Evolutionary conservation across 768 basidiomycete genomes (phyloP).

Genomic region (Cubamyces sp.): DNA sequence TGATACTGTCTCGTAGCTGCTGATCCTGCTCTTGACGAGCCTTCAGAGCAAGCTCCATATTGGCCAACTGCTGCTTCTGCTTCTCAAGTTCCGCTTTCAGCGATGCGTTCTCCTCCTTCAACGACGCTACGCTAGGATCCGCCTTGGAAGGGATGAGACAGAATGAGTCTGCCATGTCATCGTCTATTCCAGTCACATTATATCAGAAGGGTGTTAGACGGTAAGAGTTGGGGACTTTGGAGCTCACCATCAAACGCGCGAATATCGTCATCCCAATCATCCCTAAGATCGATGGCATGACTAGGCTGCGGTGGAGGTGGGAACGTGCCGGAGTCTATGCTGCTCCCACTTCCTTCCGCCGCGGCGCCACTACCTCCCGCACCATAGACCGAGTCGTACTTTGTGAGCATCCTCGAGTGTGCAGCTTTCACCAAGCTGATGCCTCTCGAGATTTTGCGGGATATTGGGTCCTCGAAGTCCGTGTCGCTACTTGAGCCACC

Average conservation of each 20-base stretch:
- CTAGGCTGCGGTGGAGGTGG: conserved; percentile 33
- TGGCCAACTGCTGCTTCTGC: conserved; percentile 59
- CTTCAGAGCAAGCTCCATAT: conserved; percentile 66
- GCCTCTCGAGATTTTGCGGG: conserved; percentile 56
- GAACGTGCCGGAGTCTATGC: conserved; percentile 31
- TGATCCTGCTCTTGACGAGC: conserved; percentile 78
- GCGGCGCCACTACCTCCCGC: neutral
- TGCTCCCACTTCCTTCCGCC: conserved; percentile 27
- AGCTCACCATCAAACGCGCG: conserved; percentile 64
- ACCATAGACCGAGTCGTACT: conserved; percentile 29
- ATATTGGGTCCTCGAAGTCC: conserved; percentile 67
- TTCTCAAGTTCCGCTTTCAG: conserved; percentile 65
- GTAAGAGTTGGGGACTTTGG: neutral
- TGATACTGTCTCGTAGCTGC: conserved; percentile 81
- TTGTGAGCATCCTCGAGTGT: conserved; percentile 34
- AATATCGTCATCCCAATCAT: conserved; percentile 66
- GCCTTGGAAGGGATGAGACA: conserved; percentile 69
- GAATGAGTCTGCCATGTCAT: conserved; percentile 81
- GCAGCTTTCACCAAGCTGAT: conserved; percentile 38
- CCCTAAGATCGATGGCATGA: conserved; percentile 30
- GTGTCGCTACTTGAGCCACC: conserved; percentile 66
- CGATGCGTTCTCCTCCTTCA: conserved; percentile 69
- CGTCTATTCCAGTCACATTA: conserved; percentile 41
- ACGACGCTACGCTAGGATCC: conserved; percentile 49
- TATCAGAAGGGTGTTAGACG: neutral